Base-by-base conservation (phyloP, 2,329 filamentous ascomycete genomes). In the Neonectria coccinea region DNA sequence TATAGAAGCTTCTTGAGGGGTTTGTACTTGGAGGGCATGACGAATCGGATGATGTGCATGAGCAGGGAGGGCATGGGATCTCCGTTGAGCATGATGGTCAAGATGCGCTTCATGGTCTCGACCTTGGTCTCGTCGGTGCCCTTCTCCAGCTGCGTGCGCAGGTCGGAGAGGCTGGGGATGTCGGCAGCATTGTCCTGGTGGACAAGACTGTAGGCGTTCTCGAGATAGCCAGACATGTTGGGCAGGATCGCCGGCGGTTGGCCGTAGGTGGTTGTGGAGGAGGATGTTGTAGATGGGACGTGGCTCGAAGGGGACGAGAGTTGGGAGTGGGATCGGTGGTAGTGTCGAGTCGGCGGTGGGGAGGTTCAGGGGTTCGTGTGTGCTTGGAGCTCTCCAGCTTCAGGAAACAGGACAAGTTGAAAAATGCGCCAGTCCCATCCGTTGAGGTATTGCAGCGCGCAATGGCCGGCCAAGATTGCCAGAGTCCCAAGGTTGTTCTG, bases 31-130 rank as follows among this genome's bases (percentile, higher is more conserved):
- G 94, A 97, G 14, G 96, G 96, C 96, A 99, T 99, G 74, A 99
- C 94, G 79, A 99, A 99, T 79, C 96, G 93, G 80, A 99, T 99
- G 77, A 99, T 99, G 84, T 98, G 96, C 96, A 99, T 99, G 74
- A 99, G 89, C 20, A 99, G 86, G 73, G 94, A 91, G 27, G 94
- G 92, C 91, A 99, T 96, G 44, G 96, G 91, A 78, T 99, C 95
- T 73, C 96, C 96, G 79, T 98, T 98, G 76, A 99, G 89, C 96
- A 99, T 98, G 78, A 97, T 89, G 68, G 93, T 97, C 78, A 98
- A 84, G 79, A 99, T 94, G 83, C 90, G 92, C 89, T 96, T 97
- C 93, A 97, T 97, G 65, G 94, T 97, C 72, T 97, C 94, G 79
- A 95, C 86, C 85, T 97, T 97, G 76, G 88, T 90, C 81, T 97